Evolutionary conservation across 257 asterid species (phyloP).

Genomic region (Rauvolfia tetraphylla): DNA sequence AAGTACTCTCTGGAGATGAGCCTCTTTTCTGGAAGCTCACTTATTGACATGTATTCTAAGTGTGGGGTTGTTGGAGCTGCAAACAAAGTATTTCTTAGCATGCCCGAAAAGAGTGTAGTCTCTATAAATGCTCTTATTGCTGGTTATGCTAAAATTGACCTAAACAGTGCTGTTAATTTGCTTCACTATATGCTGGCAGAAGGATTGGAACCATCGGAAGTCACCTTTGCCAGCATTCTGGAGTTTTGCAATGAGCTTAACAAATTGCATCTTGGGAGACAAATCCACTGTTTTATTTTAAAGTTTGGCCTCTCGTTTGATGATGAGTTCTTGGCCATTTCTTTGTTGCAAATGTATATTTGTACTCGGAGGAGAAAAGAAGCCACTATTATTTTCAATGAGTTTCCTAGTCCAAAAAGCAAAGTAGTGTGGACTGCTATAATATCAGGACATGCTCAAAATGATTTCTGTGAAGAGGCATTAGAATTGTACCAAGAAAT

Average conservation of each 20-base stretch:
- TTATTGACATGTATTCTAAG: slow-evolving; percentile 85
- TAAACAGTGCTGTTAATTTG: slow-evolving; percentile 38
- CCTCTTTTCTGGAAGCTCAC: slow-evolving; percentile 76
- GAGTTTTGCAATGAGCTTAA: slow-evolving; percentile 43
- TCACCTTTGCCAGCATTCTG: slow-evolving; percentile 82
- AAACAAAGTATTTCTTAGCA: slow-evolving; percentile 45
- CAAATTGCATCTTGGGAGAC: slow-evolving; percentile 50
- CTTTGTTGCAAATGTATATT: slow-evolving; percentile 82
- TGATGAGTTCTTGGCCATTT: slow-evolving; percentile 70
- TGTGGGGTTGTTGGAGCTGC: slow-evolving; percentile 62
- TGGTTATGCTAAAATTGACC: slow-evolving; percentile 54
- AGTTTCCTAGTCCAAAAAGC: slow-evolving; percentile 74
- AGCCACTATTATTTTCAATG: slow-evolving; percentile 58
- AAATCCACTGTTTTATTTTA: slow-evolving; percentile 59
- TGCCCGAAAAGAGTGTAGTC: slow-evolving; percentile 62
- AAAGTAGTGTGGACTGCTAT: slow-evolving; percentile 77
- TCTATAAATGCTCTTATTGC: slow-evolving; percentile 69
- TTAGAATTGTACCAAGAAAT: slow-evolving; percentile 58
- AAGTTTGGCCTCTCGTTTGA: slow-evolving; percentile 52
- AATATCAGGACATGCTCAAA: slow-evolving; percentile 65
- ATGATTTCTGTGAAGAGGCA: slow-evolving; percentile 47
- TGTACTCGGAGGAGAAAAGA: slow-evolving; percentile 34
- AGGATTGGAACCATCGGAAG: slow-evolving; percentile 71
- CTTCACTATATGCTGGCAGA: slow-evolving; percentile 50
- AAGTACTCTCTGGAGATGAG: slow-evolving; percentile 68